These are phyloP conservation scores for Leccinellum albellum DNA, from an alignment of 768 basidiomycete genomes.

Conservation along the genomic window DNA sequence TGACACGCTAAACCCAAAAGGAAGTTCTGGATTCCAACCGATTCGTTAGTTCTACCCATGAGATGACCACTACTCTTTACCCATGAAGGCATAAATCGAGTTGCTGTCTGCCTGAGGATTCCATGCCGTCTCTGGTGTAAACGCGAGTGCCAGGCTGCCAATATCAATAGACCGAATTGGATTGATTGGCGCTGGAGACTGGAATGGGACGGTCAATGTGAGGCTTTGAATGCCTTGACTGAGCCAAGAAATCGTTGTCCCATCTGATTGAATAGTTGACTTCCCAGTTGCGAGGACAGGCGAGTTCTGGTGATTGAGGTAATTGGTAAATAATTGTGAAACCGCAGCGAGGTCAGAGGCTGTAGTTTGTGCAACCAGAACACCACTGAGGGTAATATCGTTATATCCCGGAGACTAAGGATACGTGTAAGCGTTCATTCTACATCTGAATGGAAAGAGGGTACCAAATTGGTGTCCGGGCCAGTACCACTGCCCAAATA, in stretches of 20 bases:
- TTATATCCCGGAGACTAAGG: constrained; percentile 51
- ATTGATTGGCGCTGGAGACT: constrained; percentile 45
- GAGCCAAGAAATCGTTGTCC: constrained; percentile 61
- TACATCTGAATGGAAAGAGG: constrained; percentile 1
- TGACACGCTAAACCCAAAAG: constrained; percentile 63
- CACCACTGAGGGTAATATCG: constrained; percentile 54
- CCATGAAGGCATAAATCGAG: constrained; percentile 54
- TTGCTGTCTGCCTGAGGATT: constrained; percentile 53
- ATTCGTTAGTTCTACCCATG: constrained; percentile 1
- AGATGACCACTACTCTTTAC: constrained; percentile 33
- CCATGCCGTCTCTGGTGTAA: constrained; percentile 54
- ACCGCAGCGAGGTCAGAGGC: constrained; percentile 44
- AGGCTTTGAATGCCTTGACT: constrained; percentile 56
- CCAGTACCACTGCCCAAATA: constrained; percentile 55
- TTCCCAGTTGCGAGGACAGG: constrained; percentile 57
- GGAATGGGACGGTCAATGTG: constrained; percentile 60
- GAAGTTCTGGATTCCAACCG: constrained; percentile 44
- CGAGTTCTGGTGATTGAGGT: constrained; percentile 60
- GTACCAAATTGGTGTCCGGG: constrained; percentile 48
- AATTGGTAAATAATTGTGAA: constrained; percentile 65
- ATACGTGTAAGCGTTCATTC: constrained; percentile 1
- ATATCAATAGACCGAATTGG: constrained; percentile 66
- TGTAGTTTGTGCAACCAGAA: constrained; percentile 50
- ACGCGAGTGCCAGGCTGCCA: constrained; percentile 53
- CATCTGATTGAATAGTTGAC: constrained; percentile 56